Evolutionary conservation across 495 filamentous ascomycete species (phyloP), one percentile per base, ranked within the genome.

Genomic region (Hypoxylon rickii): DNA sequence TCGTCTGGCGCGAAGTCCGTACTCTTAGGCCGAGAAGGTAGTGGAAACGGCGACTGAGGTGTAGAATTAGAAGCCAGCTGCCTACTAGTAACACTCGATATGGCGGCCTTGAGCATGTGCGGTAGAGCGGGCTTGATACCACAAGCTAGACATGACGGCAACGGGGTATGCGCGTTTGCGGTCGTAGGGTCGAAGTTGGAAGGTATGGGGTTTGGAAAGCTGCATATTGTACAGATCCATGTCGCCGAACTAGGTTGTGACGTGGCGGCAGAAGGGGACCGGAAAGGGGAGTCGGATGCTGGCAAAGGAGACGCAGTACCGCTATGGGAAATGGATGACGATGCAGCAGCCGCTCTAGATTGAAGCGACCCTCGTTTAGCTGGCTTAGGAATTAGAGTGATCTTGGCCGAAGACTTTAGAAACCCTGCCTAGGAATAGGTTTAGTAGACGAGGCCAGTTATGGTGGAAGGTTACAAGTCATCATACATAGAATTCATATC

Each of bases 221-320:
- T 91, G 74, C 94, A 98, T 66, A 98, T 97, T 2, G 90, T 88
- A 75, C 95, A 98, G 38, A 98, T 86, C 94, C 94, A 98, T n/a
- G 92, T 96, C 3, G 89, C 92, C 49, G 76, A 77, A 63, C 78
- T 84, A 7, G 74, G 65, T 32, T 78, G 68, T 4, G 77, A 48
- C 8, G 77, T 70, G 3, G 80, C 75, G 22, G 81, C 69, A 7
- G 74, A 74, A 19, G 82, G 71, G 4, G 76, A 67, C 13, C 79
- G 70, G 34, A 76, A 67, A 4, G 81, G 70, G 21, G 79, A 79
- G 7, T 81, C 79, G 13, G 72, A 66, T 34, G 74, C 70, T 17
- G 79, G 77, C 19, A 74, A 68, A 22, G 79, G 76, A 1, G 83
- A 80, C 12, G 77, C 56, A 6, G 69, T 76, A 39, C 73, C 66